Evolutionary conservation across 805 yeast species (phyloP), one percentile per base, ranked within the genome.

Genomic region (Zygosaccharomyces gambellarensis): DNA sequence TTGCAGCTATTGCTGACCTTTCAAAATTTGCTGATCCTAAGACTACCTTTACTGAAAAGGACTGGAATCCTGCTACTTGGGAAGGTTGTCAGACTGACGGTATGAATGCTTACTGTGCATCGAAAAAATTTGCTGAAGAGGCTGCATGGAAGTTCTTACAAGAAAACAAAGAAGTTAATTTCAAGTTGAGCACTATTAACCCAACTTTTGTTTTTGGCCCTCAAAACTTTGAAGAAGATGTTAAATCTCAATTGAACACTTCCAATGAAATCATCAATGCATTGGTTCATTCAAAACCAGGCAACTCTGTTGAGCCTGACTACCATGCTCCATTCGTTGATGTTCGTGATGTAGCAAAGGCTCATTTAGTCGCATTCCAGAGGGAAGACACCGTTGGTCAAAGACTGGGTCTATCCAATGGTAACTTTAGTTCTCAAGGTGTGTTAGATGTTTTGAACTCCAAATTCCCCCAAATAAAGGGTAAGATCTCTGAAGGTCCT

Each of bases 171-270:
- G 63, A 62, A 43, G 63, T 69, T 53, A 61, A 64, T 46, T 74
- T 80, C 63, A 69, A 69, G 31, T 58, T 80, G 45, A 68, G 75
- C 34, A 70, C 78, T 2, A 73, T 81, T 22, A 77, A 78, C 54
- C 85, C 86, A 8, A 74, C 76, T 10, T 78, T 69, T 60, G 83
- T 80, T 1, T 74, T 79, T 55, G 87, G 86, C 3, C 86, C 86
- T 5, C 82, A 80, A 57, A 73, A 71, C 19, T 77, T 78, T 50
- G 74, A 79, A 19, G 72, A 74, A 47, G 64, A 65, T n/a, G 68
- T 71, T 36, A 70, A 70, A 19, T 66, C 69, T 42, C 63, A 63
- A 6, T 56, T 75, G 52, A 76, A 76, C 60, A 71, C 76, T 1
- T 74, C 80, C 27, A 74, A 75, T 47, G 71, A 69, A 60, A 36